Evolutionary conservation across 345 rosid genomes (phyloP), one percentile per base, ranked within the genome.

Genomic region (Hypericum perforatum): DNA sequence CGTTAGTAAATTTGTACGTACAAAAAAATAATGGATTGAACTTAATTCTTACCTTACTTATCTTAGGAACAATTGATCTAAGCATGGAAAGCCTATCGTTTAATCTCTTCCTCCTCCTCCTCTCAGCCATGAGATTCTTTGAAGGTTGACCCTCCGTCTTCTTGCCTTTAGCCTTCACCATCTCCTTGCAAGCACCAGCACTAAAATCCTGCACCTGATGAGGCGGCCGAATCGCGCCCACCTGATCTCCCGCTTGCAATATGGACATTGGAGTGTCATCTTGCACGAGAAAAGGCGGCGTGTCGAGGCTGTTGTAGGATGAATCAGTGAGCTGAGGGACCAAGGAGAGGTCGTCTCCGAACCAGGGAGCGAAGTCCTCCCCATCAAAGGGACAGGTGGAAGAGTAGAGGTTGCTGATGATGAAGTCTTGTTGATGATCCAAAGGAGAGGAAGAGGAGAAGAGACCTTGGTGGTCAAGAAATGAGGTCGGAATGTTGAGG

Each of bases 61-160:
- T 73, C 62, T 73, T 73, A 38, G 78, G 74, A 63, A 69, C 78
- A 45, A 74, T 69, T 32, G 74, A 74, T 57, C 72, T 66, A 8
- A 74, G 62, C 72, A 69, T 74, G 9, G 74, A 63, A 38, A 69
- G 72, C 32, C 72, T 55, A 16, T 69, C 74, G 38, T 74, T 70
- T 39, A 69, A 57, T 12, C 69, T 68, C 66, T 66, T 65, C 49
- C 74, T 69, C 51, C 74, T 43, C 70, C 78, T 62, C 47, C 78
- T 59, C 60, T 74, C 74, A 22, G 74, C 74, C 74, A 74, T 74
- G 8, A 73, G 59, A 50, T 73, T 73, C 63, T 74, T 69, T 14
- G 78, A 69, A 8, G 69, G 71, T 15, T 69, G 66, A 14, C 78
- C 74, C 41, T 59, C 66, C 46, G 56, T 39, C 39, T 60, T 69